Evolutionary conservation across 2,329 filamentous ascomycete genomes (phyloP).

Genomic region (Aspergillus fructus): DNA sequence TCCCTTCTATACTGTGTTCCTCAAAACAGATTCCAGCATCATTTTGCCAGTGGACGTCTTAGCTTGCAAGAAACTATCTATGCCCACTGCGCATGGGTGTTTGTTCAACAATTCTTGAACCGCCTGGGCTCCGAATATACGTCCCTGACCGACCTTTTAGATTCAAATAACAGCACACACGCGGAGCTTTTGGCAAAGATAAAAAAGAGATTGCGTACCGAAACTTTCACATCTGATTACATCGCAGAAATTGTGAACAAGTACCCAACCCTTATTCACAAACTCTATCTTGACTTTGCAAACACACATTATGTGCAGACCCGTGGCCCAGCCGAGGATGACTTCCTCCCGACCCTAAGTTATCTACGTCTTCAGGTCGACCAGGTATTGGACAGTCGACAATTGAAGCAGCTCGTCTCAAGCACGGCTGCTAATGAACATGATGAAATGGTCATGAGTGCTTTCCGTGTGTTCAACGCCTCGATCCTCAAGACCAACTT

Average conservation of each 20-base stretch:
- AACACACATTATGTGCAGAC: slow-evolving; percentile 76
- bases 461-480: slow-evolving; percentile 93
- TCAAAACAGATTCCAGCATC: slow-evolving; percentile 89
- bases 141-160: slow-evolving; percentile 77
- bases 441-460: slow-evolving; percentile 96
- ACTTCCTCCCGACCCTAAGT: slow-evolving; percentile 69
- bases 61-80: slow-evolving; percentile 97
- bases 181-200: slow-evolving; percentile 87
- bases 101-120: slow-evolving; percentile 97
- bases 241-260: slow-evolving; percentile 95
- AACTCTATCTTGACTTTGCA: slow-evolving; percentile 88
- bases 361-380: slow-evolving; percentile 66
- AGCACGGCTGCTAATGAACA: slow-evolving; percentile 87
- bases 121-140: slow-evolving; percentile 88
- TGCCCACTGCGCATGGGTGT: slow-evolving; percentile 95
- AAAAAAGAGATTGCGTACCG: slow-evolving; percentile 89
- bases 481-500: slow-evolving; percentile 95
- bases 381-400: slow-evolving; percentile 72
- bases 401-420: slow-evolving; percentile 73
- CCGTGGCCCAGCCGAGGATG: slow-evolving; percentile 59
- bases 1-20: slow-evolving; percentile 97
- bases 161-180: slow-evolving; percentile 77
- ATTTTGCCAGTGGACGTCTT: slow-evolving; percentile 82
- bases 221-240: slow-evolving; percentile 98
- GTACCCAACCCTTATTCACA: slow-evolving; percentile 82